These are phyloP conservation scores for Myriosclerotinia scirpicola DNA, from an alignment of 2,329 filamentous ascomycete genomes.

Conservation along the genomic window DNA sequence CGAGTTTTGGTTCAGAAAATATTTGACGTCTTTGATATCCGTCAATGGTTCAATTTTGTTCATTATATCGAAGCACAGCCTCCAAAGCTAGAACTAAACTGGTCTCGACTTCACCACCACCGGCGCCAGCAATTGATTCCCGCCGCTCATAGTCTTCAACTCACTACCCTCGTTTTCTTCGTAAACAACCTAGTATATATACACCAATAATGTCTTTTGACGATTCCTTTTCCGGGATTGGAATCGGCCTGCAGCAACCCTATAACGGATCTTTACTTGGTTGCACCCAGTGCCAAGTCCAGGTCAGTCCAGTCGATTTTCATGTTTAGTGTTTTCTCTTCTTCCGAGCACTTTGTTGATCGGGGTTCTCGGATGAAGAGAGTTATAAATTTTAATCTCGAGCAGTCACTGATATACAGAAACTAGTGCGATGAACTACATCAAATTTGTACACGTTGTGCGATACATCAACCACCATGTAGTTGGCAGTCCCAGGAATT, in stretches of 20 bases:
- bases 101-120: background rate
- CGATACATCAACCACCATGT: background rate
- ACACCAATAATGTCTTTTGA: background rate
- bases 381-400: background rate
- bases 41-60: background rate
- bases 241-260: background rate
- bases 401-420: background rate
- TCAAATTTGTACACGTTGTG: slow-evolving; percentile 1
- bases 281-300: background rate
- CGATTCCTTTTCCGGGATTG: too few species aligned
- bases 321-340: background rate
- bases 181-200: background rate
- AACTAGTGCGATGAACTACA: slow-evolving; percentile 2
- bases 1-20: background rate
- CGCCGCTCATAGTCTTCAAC: background rate
- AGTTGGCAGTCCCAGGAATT: background rate
- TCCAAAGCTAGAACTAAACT: background rate
- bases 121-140: background rate
- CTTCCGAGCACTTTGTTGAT: background rate
- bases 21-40: background rate
- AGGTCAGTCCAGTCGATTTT: background rate
- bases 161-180: background rate
- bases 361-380: background rate
- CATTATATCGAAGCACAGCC: background rate
- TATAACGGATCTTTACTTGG: background rate